Evolutionary conservation across 1,139 yeast genomes (phyloP).

Genomic region (Zygosaccharomyces pseudobailii): DNA sequence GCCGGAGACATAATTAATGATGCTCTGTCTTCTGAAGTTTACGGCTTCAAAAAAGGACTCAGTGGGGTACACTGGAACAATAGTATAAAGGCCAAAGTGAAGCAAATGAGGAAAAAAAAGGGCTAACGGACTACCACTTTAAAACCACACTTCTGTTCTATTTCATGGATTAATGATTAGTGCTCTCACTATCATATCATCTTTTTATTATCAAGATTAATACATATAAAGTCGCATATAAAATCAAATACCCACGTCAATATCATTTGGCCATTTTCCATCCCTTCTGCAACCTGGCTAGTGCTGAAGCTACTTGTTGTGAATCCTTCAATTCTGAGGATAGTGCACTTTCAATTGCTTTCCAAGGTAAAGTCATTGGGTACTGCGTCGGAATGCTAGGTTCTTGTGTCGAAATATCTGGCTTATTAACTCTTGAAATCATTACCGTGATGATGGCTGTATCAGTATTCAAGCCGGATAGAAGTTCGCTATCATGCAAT

Average conservation of each 20-base stretch:
- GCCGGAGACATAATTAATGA: conserved; percentile 32
- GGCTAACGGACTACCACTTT: conserved; percentile 2
- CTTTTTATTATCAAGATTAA: neutral
- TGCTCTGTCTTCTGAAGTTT: conserved; percentile 36
- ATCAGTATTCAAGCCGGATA: conserved; percentile 25
- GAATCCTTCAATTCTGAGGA: conserved; percentile 18
- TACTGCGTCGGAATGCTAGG: conserved; percentile 6
- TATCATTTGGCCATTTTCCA: conserved; percentile 35
- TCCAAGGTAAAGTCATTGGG: conserved; percentile 35
- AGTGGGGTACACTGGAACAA: conserved; percentile 42
- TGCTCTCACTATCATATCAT: neutral
- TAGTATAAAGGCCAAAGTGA: conserved; percentile 36
- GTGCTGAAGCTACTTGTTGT: conserved; percentile 20
- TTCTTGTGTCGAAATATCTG: conserved; percentile 2
- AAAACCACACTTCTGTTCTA: neutral
- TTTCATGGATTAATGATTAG: neutral
- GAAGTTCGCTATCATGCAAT: conserved; percentile 38
- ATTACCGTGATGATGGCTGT: conserved; percentile 35
- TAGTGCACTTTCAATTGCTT: conserved; percentile 30
- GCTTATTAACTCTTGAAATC: conserved; percentile 29
- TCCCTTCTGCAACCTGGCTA: conserved; percentile 41
- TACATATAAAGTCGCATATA: neutral
- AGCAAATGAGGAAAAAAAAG: conserved; percentile 31
- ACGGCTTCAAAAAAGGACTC: conserved; percentile 37
- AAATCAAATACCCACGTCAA: neutral